Evolutionary conservation across 2,329 filamentous ascomycete species (phyloP), one percentile per base, ranked within the genome.

Genomic region (Penicillium digitatum): DNA sequence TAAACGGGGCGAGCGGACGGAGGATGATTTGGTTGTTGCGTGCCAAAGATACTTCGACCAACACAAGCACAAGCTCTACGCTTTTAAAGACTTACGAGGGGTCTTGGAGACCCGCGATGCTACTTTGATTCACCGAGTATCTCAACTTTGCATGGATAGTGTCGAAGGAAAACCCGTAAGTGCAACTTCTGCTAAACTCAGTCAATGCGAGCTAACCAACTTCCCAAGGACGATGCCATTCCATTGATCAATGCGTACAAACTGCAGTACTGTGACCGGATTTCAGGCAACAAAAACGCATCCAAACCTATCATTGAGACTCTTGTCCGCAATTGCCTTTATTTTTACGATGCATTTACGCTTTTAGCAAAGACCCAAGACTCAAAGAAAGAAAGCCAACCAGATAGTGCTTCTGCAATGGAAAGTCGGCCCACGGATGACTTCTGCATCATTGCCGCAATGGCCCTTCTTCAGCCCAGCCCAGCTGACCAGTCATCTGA

Each of bases 371-470:
- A 62, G 49, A 59, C 54, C 22, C 34, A 58, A 45, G 56, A 56
- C 26, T 20, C 48, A 8, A 40, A 51, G 31, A 39, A 48, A 20
- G 29, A 52, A 22, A 32, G 26, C 20, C 24, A 55, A 22, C 32
- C 39, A 29, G 58, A 63, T 39, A 59, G 61, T 3, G 64, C 69
- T 40, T 71, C 72, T 22, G 68, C 69, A 3, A 76, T 75, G 37
- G 76, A 78, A 58, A 76, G 73, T 38, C 69, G 74, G 40, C 74
- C 75, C 18, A 72, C 68, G 43, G 76, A 78, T 57, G 76, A 78
- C 52, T 66, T 77, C 38, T 73, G 70, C 48, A 54, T 78, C 24
- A 64, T 78, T 53, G 76, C 75, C 48, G 73, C 72, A 11, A 77
- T 76, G 73, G 65, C 63, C 24, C 62, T 78, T 37, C 68, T 77